Base-by-base conservation (phyloP, 768 basidiomycete genomes). In the Pisolithus tinctorius region DNA sequence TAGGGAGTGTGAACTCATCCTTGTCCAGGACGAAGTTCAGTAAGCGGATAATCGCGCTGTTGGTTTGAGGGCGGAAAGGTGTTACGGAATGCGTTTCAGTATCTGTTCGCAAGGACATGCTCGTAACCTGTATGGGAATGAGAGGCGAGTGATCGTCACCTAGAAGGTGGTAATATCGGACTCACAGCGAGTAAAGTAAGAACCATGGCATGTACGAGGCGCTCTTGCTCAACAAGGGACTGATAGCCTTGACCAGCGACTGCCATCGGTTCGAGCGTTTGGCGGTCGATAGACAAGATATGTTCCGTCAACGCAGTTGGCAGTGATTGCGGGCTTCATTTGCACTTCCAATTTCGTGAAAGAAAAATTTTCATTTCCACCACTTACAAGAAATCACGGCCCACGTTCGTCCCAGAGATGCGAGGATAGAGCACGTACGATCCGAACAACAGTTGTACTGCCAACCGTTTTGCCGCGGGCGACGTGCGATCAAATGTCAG, bases 401-500 rank as follows among this genome's bases (percentile, higher is more conserved):
- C 44, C 7, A n/a, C 45, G 20, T 47, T 52, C 37, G 55, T 23
- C 9, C 30, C 53, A 17, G 51, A 60, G 14, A 65, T 60, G 10
- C 73, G 71, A 7, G 77, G 75, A 14, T 59, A 63, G 53, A 89
- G 64, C 26, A 89, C 70, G 58, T 80, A 77, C 38, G 69, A 71
- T 16, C 74, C 79, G 56, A 84, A 80, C 44, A 77, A 48, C 30
- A 90, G 65, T 27, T 72, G 74, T n/a, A 80, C 57, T 6, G 80
- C 74, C 39, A 88, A 62, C 4, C 86, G 77, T 58, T 74, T 75
- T 5, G 83, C 74, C 17, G 83, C 83, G 26, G 80, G 77, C 17
- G 88, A 88, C 20, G 72, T 66, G 23, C 70, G 56, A 16, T 71
- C 65, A 2, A 81, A 83, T 10, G 70, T 66, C 14, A 86, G 64